Evolutionary conservation across 306 rosid genomes (phyloP).

Genomic region (Benincasa hispida): DNA sequence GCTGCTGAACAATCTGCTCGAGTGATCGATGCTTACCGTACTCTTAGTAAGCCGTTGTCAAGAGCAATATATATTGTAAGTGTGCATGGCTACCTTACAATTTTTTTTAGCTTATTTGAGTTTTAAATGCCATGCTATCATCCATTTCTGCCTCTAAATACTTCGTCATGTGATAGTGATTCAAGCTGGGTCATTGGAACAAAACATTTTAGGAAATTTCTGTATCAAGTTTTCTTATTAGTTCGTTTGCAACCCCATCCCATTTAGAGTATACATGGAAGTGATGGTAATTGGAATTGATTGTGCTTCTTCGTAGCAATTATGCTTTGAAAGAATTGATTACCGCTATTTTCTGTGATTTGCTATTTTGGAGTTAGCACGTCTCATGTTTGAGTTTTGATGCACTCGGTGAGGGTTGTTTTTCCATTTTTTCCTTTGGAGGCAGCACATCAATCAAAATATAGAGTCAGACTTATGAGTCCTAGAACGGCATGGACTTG

Average conservation of each 20-base stretch:
- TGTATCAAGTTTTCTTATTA: not conserved
- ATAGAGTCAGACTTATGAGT: not conserved
- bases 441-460: not conserved
- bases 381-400: not conserved
- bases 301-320: not conserved
- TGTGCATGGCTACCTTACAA: not conserved
- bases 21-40: constrained; percentile 75
- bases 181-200: not conserved
- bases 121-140: not conserved
- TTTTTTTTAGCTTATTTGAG: not conserved
- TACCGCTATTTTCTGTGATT: not conserved
- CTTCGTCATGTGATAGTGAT: not conserved
- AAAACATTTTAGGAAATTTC: not conserved
- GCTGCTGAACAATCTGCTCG: constrained; percentile 92
- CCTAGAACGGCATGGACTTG: not conserved
- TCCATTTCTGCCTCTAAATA: not conserved
- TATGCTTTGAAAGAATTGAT: not conserved
- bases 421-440: not conserved
- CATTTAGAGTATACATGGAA: not conserved
- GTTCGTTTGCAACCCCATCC: not conserved
- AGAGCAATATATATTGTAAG: constrained; percentile 79
- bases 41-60: constrained; percentile 69
- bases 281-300: not conserved
- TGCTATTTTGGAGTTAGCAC: not conserved
- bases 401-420: not conserved